Conservation (phyloP, 179 eudicot genomes). For the Patellifolia procumbens region DNA sequence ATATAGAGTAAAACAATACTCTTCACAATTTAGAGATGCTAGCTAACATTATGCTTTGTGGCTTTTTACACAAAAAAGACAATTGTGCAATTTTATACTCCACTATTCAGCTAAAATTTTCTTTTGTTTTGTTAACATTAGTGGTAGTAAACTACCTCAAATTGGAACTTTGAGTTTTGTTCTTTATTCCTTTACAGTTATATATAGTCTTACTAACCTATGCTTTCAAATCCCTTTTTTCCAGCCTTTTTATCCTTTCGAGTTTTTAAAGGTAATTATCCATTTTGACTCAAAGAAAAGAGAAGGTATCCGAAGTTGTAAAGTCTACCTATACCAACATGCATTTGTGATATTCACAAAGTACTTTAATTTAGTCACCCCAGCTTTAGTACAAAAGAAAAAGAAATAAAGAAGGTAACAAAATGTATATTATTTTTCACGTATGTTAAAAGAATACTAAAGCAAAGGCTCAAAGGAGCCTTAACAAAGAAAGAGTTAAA, state of each 20-base stretch:
- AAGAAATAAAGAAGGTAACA: conserved; percentile 22
- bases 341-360: conserved; percentile 22
- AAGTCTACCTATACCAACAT: conserved; percentile 26
- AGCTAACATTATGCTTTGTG: too few relatives aligned
- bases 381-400: conserved; percentile 27
- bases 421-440: conserved; percentile 24
- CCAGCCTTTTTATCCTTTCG: conserved; percentile 20
- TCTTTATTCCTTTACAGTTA: conserved; percentile 17
- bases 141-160: background rate
- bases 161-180: background rate
- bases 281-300: conserved; percentile 35
- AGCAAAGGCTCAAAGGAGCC: conserved; percentile 35
- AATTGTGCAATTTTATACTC: too few relatives aligned
- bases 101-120: too few relatives aligned
- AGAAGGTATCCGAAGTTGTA: conserved; percentile 38
- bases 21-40: too few relatives aligned
- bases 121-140: too few relatives aligned
- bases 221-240: conserved; percentile 6
- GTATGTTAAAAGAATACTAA: conserved; percentile 28
- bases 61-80: too few relatives aligned
- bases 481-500: conserved; percentile 19
- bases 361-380: conserved; percentile 31
- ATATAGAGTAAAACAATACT: too few relatives aligned
- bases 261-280: conserved; percentile 34
- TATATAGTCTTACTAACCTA: background rate